These are phyloP conservation scores for Aspergillus phoenicis DNA, from an alignment of 2,329 filamentous ascomycete genomes.

Conservation along the genomic window DNA sequence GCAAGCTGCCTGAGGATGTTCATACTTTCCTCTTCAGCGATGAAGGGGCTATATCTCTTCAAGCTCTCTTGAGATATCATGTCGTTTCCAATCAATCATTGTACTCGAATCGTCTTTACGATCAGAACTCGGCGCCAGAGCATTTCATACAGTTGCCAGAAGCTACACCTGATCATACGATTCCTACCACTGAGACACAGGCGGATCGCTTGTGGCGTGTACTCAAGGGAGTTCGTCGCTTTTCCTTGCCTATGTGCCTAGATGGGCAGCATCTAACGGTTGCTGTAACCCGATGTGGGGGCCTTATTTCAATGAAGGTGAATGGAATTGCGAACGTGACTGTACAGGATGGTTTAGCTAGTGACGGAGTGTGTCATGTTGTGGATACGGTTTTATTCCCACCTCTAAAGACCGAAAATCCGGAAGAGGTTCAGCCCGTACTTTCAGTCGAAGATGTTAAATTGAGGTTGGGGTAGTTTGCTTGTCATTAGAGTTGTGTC, in stretches of 20 bases:
- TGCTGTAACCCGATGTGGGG: not conserved
- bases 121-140: not conserved
- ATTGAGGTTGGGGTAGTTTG: not conserved
- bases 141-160: not conserved
- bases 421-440: not conserved
- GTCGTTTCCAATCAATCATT: not conserved
- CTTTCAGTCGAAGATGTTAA: not conserved
- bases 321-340: not conserved
- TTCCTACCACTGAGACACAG: not conserved
- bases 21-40: not conserved
- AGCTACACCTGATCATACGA: not conserved
- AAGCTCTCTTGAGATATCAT: not conserved
- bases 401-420: rapidly evolving
- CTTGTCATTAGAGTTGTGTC: no score
- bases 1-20: not conserved
- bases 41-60: not conserved
- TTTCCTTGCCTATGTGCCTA: not conserved
- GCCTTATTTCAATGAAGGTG: not conserved
- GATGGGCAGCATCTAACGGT: not conserved
- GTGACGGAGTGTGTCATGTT: not conserved
- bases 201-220: not conserved
- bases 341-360: not conserved
- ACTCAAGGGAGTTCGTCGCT: not conserved
- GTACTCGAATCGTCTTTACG: not conserved
- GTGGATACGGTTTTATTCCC: not conserved